Base-by-base conservation (phyloP, 73 alveolate genomes). In the Urostyla sp. region DNA sequence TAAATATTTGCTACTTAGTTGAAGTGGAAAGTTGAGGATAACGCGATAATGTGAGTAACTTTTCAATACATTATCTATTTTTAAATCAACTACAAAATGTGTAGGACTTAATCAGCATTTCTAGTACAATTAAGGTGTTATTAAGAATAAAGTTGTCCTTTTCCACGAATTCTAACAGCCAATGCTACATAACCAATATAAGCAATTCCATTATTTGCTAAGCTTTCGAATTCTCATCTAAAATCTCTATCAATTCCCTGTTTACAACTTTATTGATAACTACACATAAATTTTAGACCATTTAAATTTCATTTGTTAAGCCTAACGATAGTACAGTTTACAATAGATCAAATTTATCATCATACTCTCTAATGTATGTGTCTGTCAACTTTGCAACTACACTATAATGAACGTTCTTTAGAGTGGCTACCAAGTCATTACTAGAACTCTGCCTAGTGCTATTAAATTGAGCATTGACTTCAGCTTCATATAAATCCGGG, bases 391-490 rank as follows among this genome's bases (percentile, higher is more conserved):
- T 81, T 16, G 91, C 67, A 16, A 81, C 78, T 13, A 81, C 50
- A 20, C 86, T 69, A 54, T 81, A 81, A 27, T 81, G 91, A 23
- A 81, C 91, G 55, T 81, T 81, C 50, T 81, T 67, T 18, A 81
- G 50, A 30, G 91, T 69, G 1, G 55, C 72, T 0, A 81, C 85
- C 21, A 81, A 44, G 35, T 81, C 91, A 52, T 55, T 54, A 21
- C 86, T 56, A 23, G 60, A 23, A 24, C 55, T 46, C 20, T 67
- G 40, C 28, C 50, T 24, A 30, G 51, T 67, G 5, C 75, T 43
- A 26, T 55, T 38, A 32, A 79, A 66, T 50, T 57, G 54, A 4
- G 86, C 86, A 74, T 57, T 50, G 21, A 60, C 18, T 24, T 81
- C 91, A 26, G 53, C 91, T 36, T 60, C 67, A 18, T 81, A 78